Base-by-base conservation (phyloP, 2,329 filamentous ascomycete species). In the Penicillium psychrosexuale region DNA sequence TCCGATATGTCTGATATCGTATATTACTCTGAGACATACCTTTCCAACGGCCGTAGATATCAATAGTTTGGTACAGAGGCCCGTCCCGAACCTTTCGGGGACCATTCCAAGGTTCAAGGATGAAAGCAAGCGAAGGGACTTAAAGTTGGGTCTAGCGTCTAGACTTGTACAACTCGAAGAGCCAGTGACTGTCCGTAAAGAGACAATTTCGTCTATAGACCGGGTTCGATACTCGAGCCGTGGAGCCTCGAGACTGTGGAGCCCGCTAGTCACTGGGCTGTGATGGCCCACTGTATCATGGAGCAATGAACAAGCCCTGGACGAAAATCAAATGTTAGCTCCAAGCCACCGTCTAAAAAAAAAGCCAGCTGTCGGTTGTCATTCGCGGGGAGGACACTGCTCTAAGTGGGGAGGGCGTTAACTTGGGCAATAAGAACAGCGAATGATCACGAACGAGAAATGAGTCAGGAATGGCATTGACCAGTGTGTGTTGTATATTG, bases 61-160 rank as follows among this genome's bases (percentile, higher is more conserved):
- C 57, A 60, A 56, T 53, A 53, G 65, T 65, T 59, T 67, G 66
- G 62, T 65, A 58, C 59, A 51, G 65, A 66, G 64, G 68, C 62
- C 66, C 64, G 66, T 60, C 61, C 66, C 66, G 66, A 61, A 46
- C 57, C 62, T 54, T 57, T 58, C 30, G 31, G 12, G 7, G n/a
- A 27, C 15, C 13, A 28, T 37, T 43, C 13, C 28, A 45, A 45
- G 17, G 27, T 44, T 33, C 22, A 22, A 42, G n/a, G 24, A 24
- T 24, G 22, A 24, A 17, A 28, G 30, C 33, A 33, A 45, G 12
- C 8, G 8, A 17, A 31, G 30, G 17, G 11, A 5, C 31, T 37
- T 45, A 37, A 37, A 13, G 27, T 37, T 30, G 11, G 40, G 43
- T 52, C 34, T 40, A 53, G 47, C 15, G 9, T 19, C 19, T 40